Evolutionary conservation across 2,329 filamentous ascomycete genomes (phyloP).

Genomic region (Myrmaecium sp.): DNA sequence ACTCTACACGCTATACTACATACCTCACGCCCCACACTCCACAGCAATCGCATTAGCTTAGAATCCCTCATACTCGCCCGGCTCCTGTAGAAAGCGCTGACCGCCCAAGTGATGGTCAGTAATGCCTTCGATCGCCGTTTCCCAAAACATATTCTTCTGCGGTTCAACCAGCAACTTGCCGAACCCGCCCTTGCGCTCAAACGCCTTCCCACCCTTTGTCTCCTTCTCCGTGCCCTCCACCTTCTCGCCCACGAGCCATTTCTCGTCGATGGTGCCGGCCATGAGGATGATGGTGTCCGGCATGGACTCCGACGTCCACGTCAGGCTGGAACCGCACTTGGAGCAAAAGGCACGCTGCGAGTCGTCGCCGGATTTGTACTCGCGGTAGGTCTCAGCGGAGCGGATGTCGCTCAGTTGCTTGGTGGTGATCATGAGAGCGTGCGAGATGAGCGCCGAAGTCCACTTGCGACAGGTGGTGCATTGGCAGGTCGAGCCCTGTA

Average conservation of each 20-base stretch:
- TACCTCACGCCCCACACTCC: too few relatives aligned
- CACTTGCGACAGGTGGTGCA: constrained; percentile 2
- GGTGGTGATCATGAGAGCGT: not conserved
- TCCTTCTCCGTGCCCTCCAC: constrained; percentile 1
- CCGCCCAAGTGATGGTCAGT: too few relatives aligned
- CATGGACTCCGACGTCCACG: not conserved
- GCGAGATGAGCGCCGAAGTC: constrained; percentile 1
- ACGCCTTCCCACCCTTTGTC: too few relatives aligned
- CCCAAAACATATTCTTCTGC: too few relatives aligned
- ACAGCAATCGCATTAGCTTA: too few relatives aligned
- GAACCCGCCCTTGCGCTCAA: too few relatives aligned
- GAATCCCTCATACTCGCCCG: too few relatives aligned
- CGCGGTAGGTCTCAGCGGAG: not conserved
- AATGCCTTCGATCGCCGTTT: too few relatives aligned
- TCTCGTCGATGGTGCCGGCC: constrained; percentile 2
- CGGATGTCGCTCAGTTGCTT: not conserved
- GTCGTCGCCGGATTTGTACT: not conserved
- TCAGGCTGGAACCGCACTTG: constrained; percentile 1
- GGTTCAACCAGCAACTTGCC: too few relatives aligned
- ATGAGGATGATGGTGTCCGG: not conserved
- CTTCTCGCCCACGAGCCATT: constrained; percentile 1
- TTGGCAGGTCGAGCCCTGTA: constrained; percentile 1
- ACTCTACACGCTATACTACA: too few relatives aligned
- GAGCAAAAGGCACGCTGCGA: not conserved
- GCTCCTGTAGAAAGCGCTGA: too few relatives aligned